Evolutionary conservation across 768 basidiomycete genomes (phyloP).

Genomic region (Termitomyces sp.): DNA sequence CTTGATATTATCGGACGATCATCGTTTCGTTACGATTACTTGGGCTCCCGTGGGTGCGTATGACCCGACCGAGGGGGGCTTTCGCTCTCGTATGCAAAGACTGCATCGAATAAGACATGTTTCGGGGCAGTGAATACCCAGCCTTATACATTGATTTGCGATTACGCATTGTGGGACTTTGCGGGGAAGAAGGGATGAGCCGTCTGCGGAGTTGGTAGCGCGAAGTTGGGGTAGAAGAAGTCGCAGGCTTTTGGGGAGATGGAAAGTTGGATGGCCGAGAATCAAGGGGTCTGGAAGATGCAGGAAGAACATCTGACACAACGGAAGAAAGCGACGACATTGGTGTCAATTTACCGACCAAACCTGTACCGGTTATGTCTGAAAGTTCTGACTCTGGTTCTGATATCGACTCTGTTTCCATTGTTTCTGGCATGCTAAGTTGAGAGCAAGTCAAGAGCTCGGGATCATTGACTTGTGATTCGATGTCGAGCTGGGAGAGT

Average conservation of each 20-base stretch:
- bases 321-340: constrained; percentile 16
- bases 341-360: constrained; percentile 10
- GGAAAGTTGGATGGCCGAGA: constrained; percentile 5
- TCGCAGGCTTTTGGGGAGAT: constrained; percentile 6
- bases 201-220: constrained; percentile 31
- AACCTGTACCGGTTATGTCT: constrained; percentile 9
- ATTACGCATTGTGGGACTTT: constrained; percentile 13
- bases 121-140: constrained; percentile 5
- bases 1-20: constrained; percentile 1
- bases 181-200: constrained; percentile 15
- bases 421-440: constrained; percentile 23
- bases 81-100: constrained; percentile 12
- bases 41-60: constrained; percentile 12
- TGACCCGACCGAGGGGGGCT: constrained; percentile 11
- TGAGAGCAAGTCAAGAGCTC: constrained; percentile 31
- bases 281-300: constrained; percentile 5
- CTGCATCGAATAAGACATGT: constrained; percentile 14
- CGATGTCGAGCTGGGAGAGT: constrained; percentile 30
- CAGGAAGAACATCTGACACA: constrained; percentile 7
- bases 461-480: constrained; percentile 20
- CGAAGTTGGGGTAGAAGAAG: constrained; percentile 10
- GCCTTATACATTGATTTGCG: constrained; percentile 10
- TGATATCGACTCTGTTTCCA: neutral
- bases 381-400: neutral
- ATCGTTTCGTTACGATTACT: constrained; percentile 6